Base-by-base conservation (phyloP, 331 rosid genomes). In the Rosa hybrid region DNA sequence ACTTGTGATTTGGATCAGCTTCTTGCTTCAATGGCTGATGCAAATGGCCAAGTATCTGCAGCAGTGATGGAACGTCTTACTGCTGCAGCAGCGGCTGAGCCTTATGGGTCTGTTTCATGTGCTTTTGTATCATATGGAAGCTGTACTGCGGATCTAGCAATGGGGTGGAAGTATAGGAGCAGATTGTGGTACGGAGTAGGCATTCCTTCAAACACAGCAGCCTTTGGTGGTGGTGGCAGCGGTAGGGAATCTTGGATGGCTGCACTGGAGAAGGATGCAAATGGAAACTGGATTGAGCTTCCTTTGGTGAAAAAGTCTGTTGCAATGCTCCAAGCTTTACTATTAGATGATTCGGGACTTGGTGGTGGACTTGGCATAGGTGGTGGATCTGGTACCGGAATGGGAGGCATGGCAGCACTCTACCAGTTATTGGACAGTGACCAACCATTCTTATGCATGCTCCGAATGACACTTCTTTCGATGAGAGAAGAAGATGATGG, bases 361-460 rank as follows among this genome's bases (percentile, higher is more conserved):
- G 98, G 99, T 70, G 99, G 99, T 74, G 97, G 99, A 80, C 99
- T 96, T 85, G 98, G 99, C 77, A 96, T 96, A 65, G 99, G 99
- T 60, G 93, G 97, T 83, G 99, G 99, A 72, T 96, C 99, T 48
- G 99, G 99, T 80, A 96, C 99, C 48, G 99, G 99, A 82, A 96
- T 96, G 99, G 99, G 99, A 81, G 99, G 97, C 20, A 91, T 96
- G 99, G 64, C 97, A 75, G 92, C 94, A 50, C 91, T 96, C 63
- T 96, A 89, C 91, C 97, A 96, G 85, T 85, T 96, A 79, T 87
- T 96, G 88, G 99, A 96, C 86, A 96, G 99, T 86, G 99, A 96
- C 79, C 99, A 96, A 71, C 99, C 99, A 78, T 96, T 96, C 89
- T 82, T 96, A 80, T 93, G 99, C 87, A 96, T 96, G 97, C 98